phyloP scores from a whole-genome alignment of 2,329 filamentous ascomycete species.

The Calonectria pseudoturangicola region DNA sequence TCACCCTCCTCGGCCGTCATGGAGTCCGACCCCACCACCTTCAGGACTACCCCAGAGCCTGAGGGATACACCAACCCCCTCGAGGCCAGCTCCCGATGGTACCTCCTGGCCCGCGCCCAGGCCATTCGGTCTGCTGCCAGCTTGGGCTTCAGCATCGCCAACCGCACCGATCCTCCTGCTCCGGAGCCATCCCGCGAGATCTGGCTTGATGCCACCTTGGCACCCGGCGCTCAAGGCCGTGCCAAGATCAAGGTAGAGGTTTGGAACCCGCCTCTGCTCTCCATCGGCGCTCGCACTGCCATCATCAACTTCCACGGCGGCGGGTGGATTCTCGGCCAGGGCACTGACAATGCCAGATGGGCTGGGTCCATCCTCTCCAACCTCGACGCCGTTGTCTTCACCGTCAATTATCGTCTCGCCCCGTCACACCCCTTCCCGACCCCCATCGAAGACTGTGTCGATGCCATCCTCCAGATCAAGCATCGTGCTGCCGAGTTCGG shows the following conservation, averaged over 20 bases:
- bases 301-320: slow-evolving; percentile 82
- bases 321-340: slow-evolving; percentile 78
- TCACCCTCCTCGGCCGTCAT: slow-evolving; percentile 36
- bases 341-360: slow-evolving; percentile 78
- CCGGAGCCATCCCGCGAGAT: slow-evolving; percentile 62
- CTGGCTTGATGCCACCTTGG: slow-evolving; percentile 65
- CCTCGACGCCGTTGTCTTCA: slow-evolving; percentile 75
- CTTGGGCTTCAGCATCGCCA: slow-evolving; percentile 65
- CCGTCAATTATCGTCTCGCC: slow-evolving; percentile 81
- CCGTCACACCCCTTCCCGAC: slow-evolving; percentile 79
- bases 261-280: slow-evolving; percentile 61
- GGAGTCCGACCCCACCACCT: slow-evolving; percentile 53
- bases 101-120: slow-evolving; percentile 64
- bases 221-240: slow-evolving; percentile 58
- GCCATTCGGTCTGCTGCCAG: slow-evolving; percentile 66
- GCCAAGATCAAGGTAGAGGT: slow-evolving; percentile 68
- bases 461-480: slow-evolving; percentile 77
- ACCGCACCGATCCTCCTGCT: slow-evolving; percentile 63
- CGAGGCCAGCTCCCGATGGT: slow-evolving; percentile 66
- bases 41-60: slow-evolving; percentile 57
- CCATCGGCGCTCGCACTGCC: slow-evolving; percentile 66
- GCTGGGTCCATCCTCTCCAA: slow-evolving; percentile 71
- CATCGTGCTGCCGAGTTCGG: slow-evolving; percentile 73
- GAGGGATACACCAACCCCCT: slow-evolving; percentile 66
- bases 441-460: slow-evolving; percentile 79